These are phyloP conservation scores for Fusarium liriodendri DNA, from an alignment of 2,329 filamentous ascomycete species.

Conservation along the genomic window DNA sequence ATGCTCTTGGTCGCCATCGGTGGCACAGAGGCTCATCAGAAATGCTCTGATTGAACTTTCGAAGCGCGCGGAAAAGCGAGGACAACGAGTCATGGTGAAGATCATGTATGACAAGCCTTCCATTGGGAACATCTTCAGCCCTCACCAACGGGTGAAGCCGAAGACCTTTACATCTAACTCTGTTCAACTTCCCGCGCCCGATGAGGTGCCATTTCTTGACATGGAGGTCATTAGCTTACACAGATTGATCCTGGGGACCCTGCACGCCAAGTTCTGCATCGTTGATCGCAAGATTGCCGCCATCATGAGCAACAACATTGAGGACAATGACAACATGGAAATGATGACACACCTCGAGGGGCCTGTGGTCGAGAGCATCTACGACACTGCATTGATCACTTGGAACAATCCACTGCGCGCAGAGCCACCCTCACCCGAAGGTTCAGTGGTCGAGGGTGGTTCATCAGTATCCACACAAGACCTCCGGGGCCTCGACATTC, in stretches of 20 bases:
- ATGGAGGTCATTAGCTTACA: conserved; percentile 81
- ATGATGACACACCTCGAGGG: conserved; percentile 85
- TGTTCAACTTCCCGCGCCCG: conserved; percentile 69
- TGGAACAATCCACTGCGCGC: conserved; percentile 70
- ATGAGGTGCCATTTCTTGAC: conserved; percentile 78
- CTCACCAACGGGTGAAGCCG: conserved; percentile 70
- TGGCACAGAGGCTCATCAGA: conserved; percentile 74
- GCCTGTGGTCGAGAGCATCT: conserved; percentile 79
- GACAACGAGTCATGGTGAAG: conserved; percentile 72
- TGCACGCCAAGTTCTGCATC: conserved; percentile 83
- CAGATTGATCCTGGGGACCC: conserved; percentile 75
- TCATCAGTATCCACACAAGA: conserved; percentile 1
- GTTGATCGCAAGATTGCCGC: conserved; percentile 78
- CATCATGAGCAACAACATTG: conserved; percentile 82
- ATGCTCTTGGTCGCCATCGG: conserved; percentile 79
- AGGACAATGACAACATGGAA: conserved; percentile 83
- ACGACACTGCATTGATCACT: conserved; percentile 78
- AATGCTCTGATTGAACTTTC: conserved; percentile 78
- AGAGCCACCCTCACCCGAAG: conserved; percentile 11
- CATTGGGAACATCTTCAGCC: conserved; percentile 71
- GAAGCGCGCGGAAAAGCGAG: conserved; percentile 67
- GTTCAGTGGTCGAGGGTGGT: conserved; percentile 1
- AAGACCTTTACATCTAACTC: conserved; percentile 68
- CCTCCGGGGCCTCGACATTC: neutral
- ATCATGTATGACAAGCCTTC: conserved; percentile 80